Base-by-base conservation (phyloP, 768 basidiomycete genomes). In the Cantharellus cinnabarinus region DNA sequence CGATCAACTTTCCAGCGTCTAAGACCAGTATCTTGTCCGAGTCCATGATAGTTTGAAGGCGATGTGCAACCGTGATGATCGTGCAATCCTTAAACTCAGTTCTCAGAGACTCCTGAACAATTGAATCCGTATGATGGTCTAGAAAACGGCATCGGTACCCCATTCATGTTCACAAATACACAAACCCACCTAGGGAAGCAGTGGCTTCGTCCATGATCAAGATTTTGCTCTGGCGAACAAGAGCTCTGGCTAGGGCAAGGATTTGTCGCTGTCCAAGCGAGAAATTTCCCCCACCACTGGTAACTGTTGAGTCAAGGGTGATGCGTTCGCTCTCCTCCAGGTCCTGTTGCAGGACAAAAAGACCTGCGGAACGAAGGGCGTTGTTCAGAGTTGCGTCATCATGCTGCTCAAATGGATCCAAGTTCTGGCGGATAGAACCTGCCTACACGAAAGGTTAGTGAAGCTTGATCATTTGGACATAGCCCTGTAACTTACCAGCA, bases 391-490 rank as follows among this genome's bases (percentile, higher is more conserved):
- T 69, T 0, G 74, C 70, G 60, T 82, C 81, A 50, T 79, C 77
- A 61, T 77, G 71, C 60, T 77, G 71, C 4, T 65, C 70, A 63
- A 80, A 81, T 0, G 79, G 81, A 64, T 82, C 81, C n/a, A 81
- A 68, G 63, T 81, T 81, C 58, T 71, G 70, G 39, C 80, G 74
- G 29, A 82, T 68, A 2, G 75, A 76, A 3, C 81, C 81, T 42
- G 75, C 76, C 52, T 54, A 48, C 44, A 29, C 44, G 29, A 37
- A 37, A 10, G 52, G 35, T 7, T 14, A 54, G 14, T 10, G 7
- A 54, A 10, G 7, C 14, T 7, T 7, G 7, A 7, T 37, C 52
- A 54, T 10, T 54, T 37, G 38, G 1, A 37, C 14, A 54, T 10
- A 54, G 52, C 10, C 44, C 29, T 29, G 10, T 10, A 7, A 54